Evolutionary conservation across 1,284 basidiomycete species (phyloP), one percentile per base, ranked within the genome.

Genomic region (Cryptococcus sp.): DNA sequence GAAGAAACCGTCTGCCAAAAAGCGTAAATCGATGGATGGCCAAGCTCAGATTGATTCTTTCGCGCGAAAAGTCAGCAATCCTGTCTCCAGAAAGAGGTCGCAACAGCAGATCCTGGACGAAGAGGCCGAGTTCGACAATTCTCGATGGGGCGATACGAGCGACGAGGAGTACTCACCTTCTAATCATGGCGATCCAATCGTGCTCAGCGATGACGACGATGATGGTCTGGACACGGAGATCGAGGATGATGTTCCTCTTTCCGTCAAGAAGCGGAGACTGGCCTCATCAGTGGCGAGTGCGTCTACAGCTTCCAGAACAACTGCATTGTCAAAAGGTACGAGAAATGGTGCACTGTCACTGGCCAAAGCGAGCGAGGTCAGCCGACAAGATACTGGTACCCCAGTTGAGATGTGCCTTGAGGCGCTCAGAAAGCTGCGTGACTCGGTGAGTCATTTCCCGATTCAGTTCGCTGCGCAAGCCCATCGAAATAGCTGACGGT

Each of bases 191-290:
- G 59, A 63, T 50, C 64, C 61, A 13, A 69, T 61, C 41, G 47
- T 40, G 40, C 31, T 47, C 42, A 49, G 49, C 40, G 59, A 50
- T 42, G 64, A 65, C 46, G 65, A 55, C 8, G 42, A 22, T n/a
- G 42, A 22, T 8, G 42, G 8, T 19, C n/a, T n/a, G 13, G 42
- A 45, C 17, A 59, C 59, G 45, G 55, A 59, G 20, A 58, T 57
- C 38, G 66, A 62, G 42, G 66, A 66, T 51, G 88, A 91, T 56
- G 62, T 67, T 39, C 70, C 68, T 7, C 55, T 72, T 15, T 39
- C 38, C 16, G 40, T 47, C 0, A 66, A 64, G 54, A 62, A 61
- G 52, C 49, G 61, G 35, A 44, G 49, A 22, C 22, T 44, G 3
- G 19, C 40, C 40, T 17, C 39, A 46, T 22, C 19, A 23, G 44